Evolutionary conservation across 257 asterid species (phyloP), one percentile per base, ranked within the genome.

Genomic region (Schizonepeta tenuifolia): DNA sequence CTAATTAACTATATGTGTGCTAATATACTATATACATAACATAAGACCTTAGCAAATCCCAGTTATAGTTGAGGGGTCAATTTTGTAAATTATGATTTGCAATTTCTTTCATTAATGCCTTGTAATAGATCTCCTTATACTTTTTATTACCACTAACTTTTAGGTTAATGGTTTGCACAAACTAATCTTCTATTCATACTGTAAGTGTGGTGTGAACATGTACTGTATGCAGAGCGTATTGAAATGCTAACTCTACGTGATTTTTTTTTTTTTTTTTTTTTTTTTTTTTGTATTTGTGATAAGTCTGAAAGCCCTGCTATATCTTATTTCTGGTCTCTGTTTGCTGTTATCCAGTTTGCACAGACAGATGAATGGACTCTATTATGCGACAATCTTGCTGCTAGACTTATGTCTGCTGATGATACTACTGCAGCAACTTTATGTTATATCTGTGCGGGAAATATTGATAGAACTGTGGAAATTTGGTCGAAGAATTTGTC

Each of bases 371-470:
- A 94, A 72, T 94, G 99, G 99, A 85, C 90, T 47, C 73, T 75
- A 49, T 76, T 94, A 77, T 94, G 99, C 9, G 93, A 94, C 77
- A 82, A 86, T 13, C 96, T 94, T 80, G 99, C 93, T 78, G 85
- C 93, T 69, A 88, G 95, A 81, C 96, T 94, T 60, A 79, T 91
- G 85, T 88, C 88, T 83, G 90, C 92, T 81, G 96, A 90, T 69
- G 80, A 87, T 80, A 83, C 90, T 15, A 82, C 94, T 66, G 88
- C 97, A 14, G 97, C 99, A 31, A 94, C 97, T 9, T 85, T 89
- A 7, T 91, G 96, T 73, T 94, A 89, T 70, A 91, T 94, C 53
- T 91, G 97, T 81, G 96, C 99, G 77, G 97, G 97, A 76, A 94
- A 91, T 79, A 94, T 94, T 60, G 99, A 94, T 85, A 87, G 84